phyloP scores from a whole-genome alignment of 1,284 basidiomycete species.

The Cutaneotrichosporon cutaneum region DNA sequence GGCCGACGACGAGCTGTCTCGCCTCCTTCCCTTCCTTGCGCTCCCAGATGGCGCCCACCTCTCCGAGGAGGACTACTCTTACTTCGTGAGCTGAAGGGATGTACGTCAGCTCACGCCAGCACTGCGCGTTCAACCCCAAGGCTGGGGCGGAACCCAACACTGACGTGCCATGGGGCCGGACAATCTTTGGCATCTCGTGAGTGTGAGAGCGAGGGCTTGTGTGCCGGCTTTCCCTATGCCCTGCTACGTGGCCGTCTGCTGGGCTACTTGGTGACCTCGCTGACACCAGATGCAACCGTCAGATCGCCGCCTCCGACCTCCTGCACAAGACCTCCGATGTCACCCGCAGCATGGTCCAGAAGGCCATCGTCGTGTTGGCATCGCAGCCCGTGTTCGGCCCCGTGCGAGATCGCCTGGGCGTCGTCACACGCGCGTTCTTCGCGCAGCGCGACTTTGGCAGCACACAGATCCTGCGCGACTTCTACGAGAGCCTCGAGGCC shows the following conservation, averaged over 20 bases:
- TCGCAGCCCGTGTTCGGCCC: slow-evolving; percentile 75
- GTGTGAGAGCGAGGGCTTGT: slow-evolving; percentile 40
- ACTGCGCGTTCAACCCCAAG: slow-evolving; percentile 57
- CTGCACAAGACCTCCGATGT: slow-evolving; percentile 80
- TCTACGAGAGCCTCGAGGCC: slow-evolving; percentile 68
- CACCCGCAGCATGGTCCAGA: slow-evolving; percentile 94
- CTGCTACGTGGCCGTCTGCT: neutral
- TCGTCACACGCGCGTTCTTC: slow-evolving; percentile 88
- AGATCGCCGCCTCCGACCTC: slow-evolving; percentile 81
- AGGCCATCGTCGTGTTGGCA: slow-evolving; percentile 92
- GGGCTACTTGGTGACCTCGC: neutral
- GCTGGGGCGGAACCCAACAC: slow-evolving; percentile 22
- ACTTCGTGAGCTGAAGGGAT: slow-evolving; percentile 61
- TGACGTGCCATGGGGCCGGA: slow-evolving; percentile 56
- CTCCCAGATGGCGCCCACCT: slow-evolving; percentile 95
- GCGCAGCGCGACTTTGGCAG: slow-evolving; percentile 84
- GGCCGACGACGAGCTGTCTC: slow-evolving; percentile 74
- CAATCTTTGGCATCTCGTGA: slow-evolving; percentile 90
- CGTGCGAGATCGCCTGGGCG: slow-evolving; percentile 78
- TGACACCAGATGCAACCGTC: slow-evolving; percentile 78
- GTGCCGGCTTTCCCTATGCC: slow-evolving; percentile 10
- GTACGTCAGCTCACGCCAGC: slow-evolving; percentile 54
- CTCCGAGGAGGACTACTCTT: slow-evolving; percentile 91
- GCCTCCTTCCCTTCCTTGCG: slow-evolving; percentile 92
- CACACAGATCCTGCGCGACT: slow-evolving; percentile 77